Percentiles rank a stretch among this genome's conserved stretches.
These are phyloP conservation scores for Yamadazyma triangularis DNA, from an alignment of 1,139 yeast genomes.

Conservation along the genomic window DNA sequence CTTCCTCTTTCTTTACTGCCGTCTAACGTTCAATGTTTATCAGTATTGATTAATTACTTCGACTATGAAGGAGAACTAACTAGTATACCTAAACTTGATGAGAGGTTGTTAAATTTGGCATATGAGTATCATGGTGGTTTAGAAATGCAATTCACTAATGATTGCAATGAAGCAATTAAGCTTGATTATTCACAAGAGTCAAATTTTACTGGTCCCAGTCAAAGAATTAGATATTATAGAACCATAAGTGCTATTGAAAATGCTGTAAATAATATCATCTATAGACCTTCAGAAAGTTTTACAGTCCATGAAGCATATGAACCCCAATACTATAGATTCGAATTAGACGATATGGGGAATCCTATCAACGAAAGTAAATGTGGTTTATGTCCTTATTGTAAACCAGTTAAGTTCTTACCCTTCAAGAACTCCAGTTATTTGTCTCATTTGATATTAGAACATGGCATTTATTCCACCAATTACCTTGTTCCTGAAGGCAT, in stretches of 20 bases:
- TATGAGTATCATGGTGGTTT: not conserved
- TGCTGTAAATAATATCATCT: conserved; percentile 14
- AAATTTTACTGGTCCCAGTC: conserved; percentile 1
- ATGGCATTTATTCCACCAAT: conserved; percentile 31
- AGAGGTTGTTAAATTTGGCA: not conserved
- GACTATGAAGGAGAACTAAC: not conserved
- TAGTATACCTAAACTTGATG: not conserved
- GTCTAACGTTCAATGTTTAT: not conserved
- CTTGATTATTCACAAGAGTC: not conserved
- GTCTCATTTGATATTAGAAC: conserved; percentile 31
- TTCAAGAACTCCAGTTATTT: conserved; percentile 31
- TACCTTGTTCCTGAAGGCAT: conserved; percentile 16
- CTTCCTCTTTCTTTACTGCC: not conserved
- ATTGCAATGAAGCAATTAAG: not conserved
- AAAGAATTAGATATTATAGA: conserved; percentile 9
- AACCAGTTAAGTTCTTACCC: conserved; percentile 24
- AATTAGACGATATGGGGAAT: conserved; percentile 15
- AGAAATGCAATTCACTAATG: not conserved
- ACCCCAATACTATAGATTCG: conserved; percentile 25
- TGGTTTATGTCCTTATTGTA: conserved; percentile 32
- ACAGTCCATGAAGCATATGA: conserved; percentile 20
- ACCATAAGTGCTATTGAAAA: conserved; percentile 6
- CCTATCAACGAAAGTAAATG: conserved; percentile 20
- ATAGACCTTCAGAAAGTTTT: conserved; percentile 17
- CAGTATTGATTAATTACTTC: not conserved